A percentile compares a stretch with the other conserved stretches of the same genome.
phyloP scores from a whole-genome alignment of 768 basidiomycete genomes.

The Trametes cinnabarina region DNA sequence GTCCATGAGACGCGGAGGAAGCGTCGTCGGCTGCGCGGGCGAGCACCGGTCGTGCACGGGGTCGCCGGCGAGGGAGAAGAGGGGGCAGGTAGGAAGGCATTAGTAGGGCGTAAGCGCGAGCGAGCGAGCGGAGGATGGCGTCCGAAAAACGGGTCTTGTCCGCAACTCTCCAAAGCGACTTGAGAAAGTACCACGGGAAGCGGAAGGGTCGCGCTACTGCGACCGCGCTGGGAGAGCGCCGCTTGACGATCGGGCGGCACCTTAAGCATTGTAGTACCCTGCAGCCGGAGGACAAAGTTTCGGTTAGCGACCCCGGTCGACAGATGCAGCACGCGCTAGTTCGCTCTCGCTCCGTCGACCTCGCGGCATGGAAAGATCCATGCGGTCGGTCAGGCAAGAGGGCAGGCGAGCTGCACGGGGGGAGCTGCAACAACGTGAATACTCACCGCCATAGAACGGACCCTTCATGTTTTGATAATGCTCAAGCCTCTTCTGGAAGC shows the following conservation, averaged over 20 bases:
- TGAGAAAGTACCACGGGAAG: constrained; percentile 4
- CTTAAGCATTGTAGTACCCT: constrained; percentile 50
- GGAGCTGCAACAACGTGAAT: constrained; percentile 9
- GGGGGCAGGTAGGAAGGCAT: not conserved
- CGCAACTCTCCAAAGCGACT: constrained; percentile 13
- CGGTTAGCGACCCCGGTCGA: constrained; percentile 9
- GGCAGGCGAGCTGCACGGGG: constrained; percentile 7
- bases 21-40: not conserved
- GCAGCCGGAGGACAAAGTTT: constrained; percentile 11
- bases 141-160: constrained; percentile 5
- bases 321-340: not conserved
- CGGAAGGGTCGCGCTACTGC: constrained; percentile 14
- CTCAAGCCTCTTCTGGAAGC: constrained; percentile 67
- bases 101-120: constrained; percentile 12
- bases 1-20: constrained; percentile 17
- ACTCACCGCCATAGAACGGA: constrained; percentile 59
- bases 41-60: constrained; percentile 7
- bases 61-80: not conserved
- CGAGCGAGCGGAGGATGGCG: not conserved
- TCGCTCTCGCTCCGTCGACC: constrained; percentile 6
- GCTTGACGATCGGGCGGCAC: constrained; percentile 6
- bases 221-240: constrained; percentile 7
- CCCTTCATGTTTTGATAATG: constrained; percentile 66
- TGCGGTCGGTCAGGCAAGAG: constrained; percentile 4
- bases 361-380: constrained; percentile 5